phyloP scores from a whole-genome alignment of 148 eudicot species.

The Silene uniflora region DNA sequence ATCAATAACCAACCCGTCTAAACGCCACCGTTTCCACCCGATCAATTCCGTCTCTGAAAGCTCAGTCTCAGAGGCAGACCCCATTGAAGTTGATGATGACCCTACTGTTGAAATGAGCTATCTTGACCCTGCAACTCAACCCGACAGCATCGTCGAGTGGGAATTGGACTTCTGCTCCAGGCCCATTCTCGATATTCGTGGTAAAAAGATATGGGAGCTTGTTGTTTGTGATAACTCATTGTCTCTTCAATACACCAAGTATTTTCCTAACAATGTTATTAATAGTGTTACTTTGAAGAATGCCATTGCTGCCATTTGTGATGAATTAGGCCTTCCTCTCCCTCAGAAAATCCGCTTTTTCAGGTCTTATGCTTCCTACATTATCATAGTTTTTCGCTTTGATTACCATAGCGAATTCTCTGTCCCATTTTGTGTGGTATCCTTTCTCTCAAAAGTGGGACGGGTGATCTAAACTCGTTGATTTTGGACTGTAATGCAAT shows the following conservation, averaged over 20 bases:
- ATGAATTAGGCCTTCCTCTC: constrained; percentile 77
- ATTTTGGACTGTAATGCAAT: too few species aligned
- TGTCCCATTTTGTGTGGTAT: too few species aligned
- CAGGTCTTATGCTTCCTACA: constrained; percentile 38
- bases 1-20: constrained; percentile 8
- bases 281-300: constrained; percentile 82
- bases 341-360: constrained; percentile 79
- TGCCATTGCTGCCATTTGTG: constrained; percentile 60
- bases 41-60: constrained; percentile 54
- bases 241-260: constrained; percentile 83
- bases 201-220: constrained; percentile 96
- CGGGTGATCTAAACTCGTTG: too few species aligned
- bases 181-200: constrained; percentile 89
- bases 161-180: constrained; percentile 94
- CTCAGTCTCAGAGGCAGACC: constrained; percentile 45
- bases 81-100: constrained; percentile 43
- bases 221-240: constrained; percentile 75
- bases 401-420: too few species aligned
- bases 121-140: constrained; percentile 70
- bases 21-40: constrained; percentile 17
- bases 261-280: constrained; percentile 87
- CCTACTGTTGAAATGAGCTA: constrained; percentile 78
- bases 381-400: too few species aligned
- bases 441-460: too few species aligned
- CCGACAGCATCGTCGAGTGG: constrained; percentile 68